Evolutionary conservation across 2,329 filamentous ascomycete species (phyloP).

Genomic region (Pseudogymnoascus sp.): DNA sequence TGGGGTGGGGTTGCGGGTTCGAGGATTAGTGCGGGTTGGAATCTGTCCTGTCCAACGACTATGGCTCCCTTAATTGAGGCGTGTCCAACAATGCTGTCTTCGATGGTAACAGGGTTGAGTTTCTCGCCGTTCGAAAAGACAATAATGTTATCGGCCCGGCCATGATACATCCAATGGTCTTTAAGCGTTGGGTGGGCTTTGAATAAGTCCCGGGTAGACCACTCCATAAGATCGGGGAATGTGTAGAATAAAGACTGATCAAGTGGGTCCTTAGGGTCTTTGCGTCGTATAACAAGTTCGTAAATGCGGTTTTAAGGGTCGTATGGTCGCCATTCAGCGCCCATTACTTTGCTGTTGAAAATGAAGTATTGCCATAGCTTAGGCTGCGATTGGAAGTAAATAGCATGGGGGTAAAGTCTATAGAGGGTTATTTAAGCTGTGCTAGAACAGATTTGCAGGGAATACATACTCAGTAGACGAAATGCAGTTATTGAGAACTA

Average conservation of each 20-base stretch:
- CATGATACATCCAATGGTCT: slow-evolving; percentile 32
- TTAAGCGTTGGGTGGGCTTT: slow-evolving; percentile 31
- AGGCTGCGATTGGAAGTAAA: neutral
- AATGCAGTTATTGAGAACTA: neutral
- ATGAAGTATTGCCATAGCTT: neutral
- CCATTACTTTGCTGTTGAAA: neutral
- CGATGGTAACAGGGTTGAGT: slow-evolving; percentile 36
- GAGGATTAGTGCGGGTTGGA: slow-evolving; percentile 15
- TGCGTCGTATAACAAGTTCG: slow-evolving; percentile 22
- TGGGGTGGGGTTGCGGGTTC: slow-evolving; percentile 4
- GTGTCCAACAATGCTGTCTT: slow-evolving; percentile 30
- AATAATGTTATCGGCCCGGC: slow-evolving; percentile 37
- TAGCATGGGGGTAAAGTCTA: neutral
- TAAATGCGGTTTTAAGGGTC: slow-evolving; percentile 10
- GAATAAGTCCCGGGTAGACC: slow-evolving; percentile 34
- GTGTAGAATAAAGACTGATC: slow-evolving; percentile 29
- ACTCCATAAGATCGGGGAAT: slow-evolving; percentile 29
- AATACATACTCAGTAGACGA: neutral
- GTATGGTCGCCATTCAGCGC: neutral
- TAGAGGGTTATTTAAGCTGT: neutral
- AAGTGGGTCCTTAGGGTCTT: slow-evolving; percentile 12
- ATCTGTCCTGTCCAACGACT: slow-evolving; percentile 3
- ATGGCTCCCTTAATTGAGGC: slow-evolving; percentile 27
- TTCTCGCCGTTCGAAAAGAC: slow-evolving; percentile 40
- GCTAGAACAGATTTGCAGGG: neutral